Percentiles rank a stretch among this genome's conserved stretches.
Conservation (phyloP, 257 asterid genomes). For the Eucommia ulmoides region DNA sequence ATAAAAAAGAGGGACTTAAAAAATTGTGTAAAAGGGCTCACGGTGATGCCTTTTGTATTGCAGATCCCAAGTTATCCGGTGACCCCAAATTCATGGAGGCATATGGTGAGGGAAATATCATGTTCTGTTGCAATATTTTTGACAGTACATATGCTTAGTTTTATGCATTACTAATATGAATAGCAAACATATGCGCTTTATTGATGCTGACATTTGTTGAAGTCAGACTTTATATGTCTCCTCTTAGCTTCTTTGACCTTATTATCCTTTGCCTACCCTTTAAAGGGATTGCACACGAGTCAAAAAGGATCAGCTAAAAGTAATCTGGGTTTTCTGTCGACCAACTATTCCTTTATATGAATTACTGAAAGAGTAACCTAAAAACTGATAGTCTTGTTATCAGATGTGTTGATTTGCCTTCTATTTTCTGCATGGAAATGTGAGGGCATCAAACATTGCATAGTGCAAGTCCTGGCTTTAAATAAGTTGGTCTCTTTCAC, state of each 20-base stretch:
- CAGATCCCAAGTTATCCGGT: constrained; percentile 69
- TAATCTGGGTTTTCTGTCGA: neutral
- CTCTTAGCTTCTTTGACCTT: neutral
- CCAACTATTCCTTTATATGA: neutral
- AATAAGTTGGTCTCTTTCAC: neutral
- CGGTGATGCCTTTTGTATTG: constrained; percentile 29
- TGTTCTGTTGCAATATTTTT: neutral
- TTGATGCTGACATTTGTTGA: neutral
- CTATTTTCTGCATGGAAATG: neutral
- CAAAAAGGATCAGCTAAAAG: neutral
- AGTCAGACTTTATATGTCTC: neutral
- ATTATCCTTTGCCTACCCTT: neutral
- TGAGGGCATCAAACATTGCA: neutral
- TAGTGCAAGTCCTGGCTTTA: neutral
- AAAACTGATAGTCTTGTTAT: neutral
- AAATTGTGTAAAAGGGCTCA: too few relatives aligned
- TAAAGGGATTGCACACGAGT: neutral
- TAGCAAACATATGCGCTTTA: neutral
- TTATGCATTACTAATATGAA: neutral
- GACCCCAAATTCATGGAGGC: constrained; percentile 77
- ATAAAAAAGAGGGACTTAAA: too few relatives aligned
- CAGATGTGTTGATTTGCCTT: neutral
- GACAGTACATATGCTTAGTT: neutral
- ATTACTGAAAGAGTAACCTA: neutral
- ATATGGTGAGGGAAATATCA: constrained; percentile 40